Base-by-base conservation (phyloP, 108 stramenopile genomes). In the Epithemia pelagica region DNA sequence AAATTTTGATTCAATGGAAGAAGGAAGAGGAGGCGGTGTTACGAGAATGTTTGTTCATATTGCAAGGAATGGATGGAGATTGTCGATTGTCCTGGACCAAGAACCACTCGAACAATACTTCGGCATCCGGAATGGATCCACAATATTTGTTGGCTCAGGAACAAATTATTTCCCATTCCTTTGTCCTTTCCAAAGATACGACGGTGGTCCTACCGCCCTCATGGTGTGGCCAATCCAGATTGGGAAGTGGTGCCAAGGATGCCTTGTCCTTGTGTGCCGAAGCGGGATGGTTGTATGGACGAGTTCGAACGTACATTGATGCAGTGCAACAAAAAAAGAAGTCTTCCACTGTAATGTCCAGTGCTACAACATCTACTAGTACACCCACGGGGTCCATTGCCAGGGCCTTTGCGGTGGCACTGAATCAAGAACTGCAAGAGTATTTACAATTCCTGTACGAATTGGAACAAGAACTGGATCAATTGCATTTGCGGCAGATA, bases 201-300 rank as follows among this genome's bases (percentile, higher is more conserved):
- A 21, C 61, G 5, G n/a, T 30, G n/a, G 26, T 54, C 1, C 29
- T 65, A 1, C 64, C 56, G 61, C 56, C 46, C 21, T 32, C 20
- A 46, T 66, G 59, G 8, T 28, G 58, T 1, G 22, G 19, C 28
- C 61, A 73, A 37, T 75, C 88, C 0, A 54, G 74, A 22, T 63
- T 92, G 29, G 82, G 86, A 32, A 80, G 72, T 58, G 91, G 91
- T 22, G 76, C 86, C 0, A 61, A 69, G 2, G 88, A 93, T 75
- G 91, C 91, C 19, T 61, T 93, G 0, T 66, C 72, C 10, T 62
- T 88, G 25, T 84, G 86, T 59, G 86, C 83, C 21, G 91, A 95
- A 75, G 79, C 84, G 1, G 96, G 96, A 1, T 95, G 91, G 93
- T 64, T 95, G 25, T 95, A 85, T 64, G 61, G 70, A 30, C 68